These are phyloP conservation scores for Hysterium pulicare DNA, from an alignment of 2,329 filamentous ascomycete genomes.

Conservation along the genomic window DNA sequence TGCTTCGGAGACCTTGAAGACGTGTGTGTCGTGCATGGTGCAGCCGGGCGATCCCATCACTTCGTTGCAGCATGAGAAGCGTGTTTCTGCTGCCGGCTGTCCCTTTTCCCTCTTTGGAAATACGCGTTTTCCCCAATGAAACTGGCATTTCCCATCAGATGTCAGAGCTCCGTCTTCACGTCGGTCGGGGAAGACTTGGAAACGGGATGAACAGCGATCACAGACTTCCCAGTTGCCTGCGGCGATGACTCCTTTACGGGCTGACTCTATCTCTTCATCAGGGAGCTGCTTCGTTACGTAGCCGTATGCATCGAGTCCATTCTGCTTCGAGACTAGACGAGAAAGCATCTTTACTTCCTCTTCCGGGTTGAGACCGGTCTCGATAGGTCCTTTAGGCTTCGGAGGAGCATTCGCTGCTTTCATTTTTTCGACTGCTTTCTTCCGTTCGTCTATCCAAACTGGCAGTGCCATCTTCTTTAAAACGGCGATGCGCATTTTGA, in stretches of 20 bases:
- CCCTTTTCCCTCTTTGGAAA: constrained; percentile 50
- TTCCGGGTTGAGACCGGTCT: constrained; percentile 64
- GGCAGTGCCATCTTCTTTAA: constrained; percentile 71
- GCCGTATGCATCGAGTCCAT: constrained; percentile 63
- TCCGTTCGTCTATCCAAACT: constrained; percentile 67
- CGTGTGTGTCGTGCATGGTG: constrained; percentile 67
- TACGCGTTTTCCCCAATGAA: constrained; percentile 74
- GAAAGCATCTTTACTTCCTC: constrained; percentile 57
- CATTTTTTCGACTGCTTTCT: constrained; percentile 25
- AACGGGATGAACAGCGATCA: constrained; percentile 79
- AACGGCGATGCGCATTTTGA: constrained; percentile 75
- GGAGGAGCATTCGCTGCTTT: constrained; percentile 26
- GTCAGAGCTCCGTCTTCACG: constrained; percentile 73
- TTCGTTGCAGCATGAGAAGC: constrained; percentile 77
- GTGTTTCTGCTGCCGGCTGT: constrained; percentile 53
- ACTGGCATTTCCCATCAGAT: constrained; percentile 71
- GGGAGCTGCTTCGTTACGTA: constrained; percentile 71
- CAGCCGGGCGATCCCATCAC: constrained; percentile 75
- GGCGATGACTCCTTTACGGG: constrained; percentile 61
- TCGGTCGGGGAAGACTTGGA: constrained; percentile 87
- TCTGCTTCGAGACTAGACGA: constrained; percentile 62
- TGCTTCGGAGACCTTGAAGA: constrained; percentile 77
- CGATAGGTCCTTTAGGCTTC: constrained; percentile 51
- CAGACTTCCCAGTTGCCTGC: constrained; percentile 81
- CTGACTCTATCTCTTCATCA: constrained; percentile 62